Base-by-base conservation (phyloP, 1,284 basidiomycete genomes). In the Meira miltonrushii region DNA sequence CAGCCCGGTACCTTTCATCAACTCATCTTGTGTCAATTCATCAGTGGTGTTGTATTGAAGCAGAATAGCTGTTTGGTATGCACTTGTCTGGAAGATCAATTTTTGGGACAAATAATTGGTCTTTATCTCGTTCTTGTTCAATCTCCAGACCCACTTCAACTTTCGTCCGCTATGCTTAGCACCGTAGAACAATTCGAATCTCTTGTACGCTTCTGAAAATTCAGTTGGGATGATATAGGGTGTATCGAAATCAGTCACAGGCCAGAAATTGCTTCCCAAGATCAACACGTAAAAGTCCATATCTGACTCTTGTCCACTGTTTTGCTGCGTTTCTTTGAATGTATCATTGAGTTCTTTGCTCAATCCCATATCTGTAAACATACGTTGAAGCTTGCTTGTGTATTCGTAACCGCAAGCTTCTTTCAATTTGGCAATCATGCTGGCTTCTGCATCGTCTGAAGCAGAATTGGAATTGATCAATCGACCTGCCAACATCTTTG, bases 381-480 rank as follows among this genome's bases (percentile, higher is more conserved):
- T 98, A 75, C 92, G 87, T 77, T 93, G 90, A 49, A 98, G 85
- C 80, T 97, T 97, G 83, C 89, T 91, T 51, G 95, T 97, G 81
- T 97, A 98, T 77, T 98, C 95, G 83, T 94, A 96, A 65, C 95
- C 95, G 70, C 91, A 97, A 10, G 90, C 88, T 78, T 97, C 95
- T 84, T 98, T 99, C 69, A 99, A 81, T 81, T 96, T 95, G 57
- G 92, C 89, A 70, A 98, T 98, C 95, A 99, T 98, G 80, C 88
- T 92, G 28, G 90, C 88, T 79, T 99, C 95, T 23, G 88, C 88
- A 81, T 99, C 95, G 73, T 97, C 94, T 2, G 93, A 97, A 5
- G 92, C 92, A 19, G 92, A 96, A 19, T 89, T 86, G 39, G 87
- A 87, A 71, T 92, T 88, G 67, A 99, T 93, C 39, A 99, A 85